Base-by-base conservation (phyloP, 306 rosid genomes). In the Dryas drummondii region DNA sequence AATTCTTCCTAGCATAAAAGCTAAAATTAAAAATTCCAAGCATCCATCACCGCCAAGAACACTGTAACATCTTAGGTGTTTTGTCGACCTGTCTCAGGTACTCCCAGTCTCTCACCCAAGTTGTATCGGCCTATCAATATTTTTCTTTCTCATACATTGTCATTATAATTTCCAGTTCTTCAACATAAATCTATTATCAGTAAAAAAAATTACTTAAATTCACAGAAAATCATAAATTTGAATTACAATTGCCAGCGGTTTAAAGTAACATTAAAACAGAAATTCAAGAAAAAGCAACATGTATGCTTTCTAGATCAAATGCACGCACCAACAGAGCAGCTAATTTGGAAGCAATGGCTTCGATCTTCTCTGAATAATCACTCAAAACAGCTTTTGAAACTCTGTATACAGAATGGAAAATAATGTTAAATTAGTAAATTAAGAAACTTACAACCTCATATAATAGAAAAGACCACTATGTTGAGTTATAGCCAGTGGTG, bases 331-430 rank as follows among this genome's bases (percentile, higher is more conserved):
- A 60, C 0, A 57, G 78, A 70, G 83, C 74, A 49, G 83, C 84
- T 81, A 92, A 71, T 59, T 85, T 88, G 58, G 93, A 88, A 61
- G 99, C 96, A 73, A 88, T 77, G 49, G 81, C 91, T 89, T 92
- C 99, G 26, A 92, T 84, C 90, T 90, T 94, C 85, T 88, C 92
- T 17, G 96, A 87, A 85, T 83, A 88, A 62, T 92, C 97, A 75
- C 85, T 86, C 83, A 94, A 64, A 61, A 80, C 48, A 56, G 88
- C 91, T 84, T 92, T 94, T 68, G 99, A 90, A 75, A 92, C 82
- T 81, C 97, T 93, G 89, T 71, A 84, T 50, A 58, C 68, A 60
- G 46, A 65, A 48, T 0, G 9, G n/a, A 19, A 49, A 51, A 11
- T 17, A 75, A 32, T 26, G 8, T 17, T 41, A 44, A 9, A 19